Evolutionary conservation across 805 yeast genomes (phyloP).

Genomic region (Lipomyces chichibuensis): DNA sequence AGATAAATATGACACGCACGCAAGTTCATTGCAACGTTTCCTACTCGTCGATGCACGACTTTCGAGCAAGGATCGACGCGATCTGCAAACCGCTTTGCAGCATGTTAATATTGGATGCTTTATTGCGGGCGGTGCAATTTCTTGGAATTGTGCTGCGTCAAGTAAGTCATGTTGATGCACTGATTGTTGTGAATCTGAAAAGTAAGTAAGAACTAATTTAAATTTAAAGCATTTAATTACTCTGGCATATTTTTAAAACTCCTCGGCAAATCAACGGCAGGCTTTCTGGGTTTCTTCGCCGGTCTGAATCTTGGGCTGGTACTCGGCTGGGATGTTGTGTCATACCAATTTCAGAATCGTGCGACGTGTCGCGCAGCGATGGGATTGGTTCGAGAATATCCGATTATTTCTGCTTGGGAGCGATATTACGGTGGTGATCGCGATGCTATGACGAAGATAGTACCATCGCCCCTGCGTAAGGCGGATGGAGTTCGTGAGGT

Average conservation of each 20-base stretch:
- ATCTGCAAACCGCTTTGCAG: slow-evolving; percentile 8
- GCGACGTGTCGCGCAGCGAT: slow-evolving; percentile 17
- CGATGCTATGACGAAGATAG: slow-evolving; percentile 19
- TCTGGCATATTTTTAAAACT: slow-evolving; percentile 1
- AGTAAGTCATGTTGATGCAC: not conserved
- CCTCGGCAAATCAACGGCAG: slow-evolving; percentile 14
- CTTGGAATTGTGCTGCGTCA: slow-evolving; percentile 4
- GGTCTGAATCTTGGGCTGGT: slow-evolving; percentile 23
- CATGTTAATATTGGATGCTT: slow-evolving; percentile 22
- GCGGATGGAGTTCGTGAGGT: not conserved
- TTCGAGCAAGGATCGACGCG: slow-evolving; percentile 13
- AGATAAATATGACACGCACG: not conserved
- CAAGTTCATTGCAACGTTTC: slow-evolving; percentile 9
- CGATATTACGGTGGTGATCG: slow-evolving; percentile 27
- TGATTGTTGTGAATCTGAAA: not conserved
- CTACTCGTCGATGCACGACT: slow-evolving; percentile 17
- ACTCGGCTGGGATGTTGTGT: slow-evolving; percentile 20
- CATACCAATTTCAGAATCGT: slow-evolving; percentile 10
- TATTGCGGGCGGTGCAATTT: slow-evolving; percentile 13
- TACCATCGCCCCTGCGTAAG: slow-evolving; percentile 5
- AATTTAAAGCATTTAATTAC: slow-evolving; percentile 1
- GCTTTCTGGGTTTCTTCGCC: slow-evolving; percentile 20
- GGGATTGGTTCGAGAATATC: slow-evolving; percentile 8
- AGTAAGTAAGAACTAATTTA: not conserved
- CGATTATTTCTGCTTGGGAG: slow-evolving; percentile 25